phyloP scores from a whole-genome alignment of 2,329 filamentous ascomycete genomes.

The Cladosporium halotolerans region DNA sequence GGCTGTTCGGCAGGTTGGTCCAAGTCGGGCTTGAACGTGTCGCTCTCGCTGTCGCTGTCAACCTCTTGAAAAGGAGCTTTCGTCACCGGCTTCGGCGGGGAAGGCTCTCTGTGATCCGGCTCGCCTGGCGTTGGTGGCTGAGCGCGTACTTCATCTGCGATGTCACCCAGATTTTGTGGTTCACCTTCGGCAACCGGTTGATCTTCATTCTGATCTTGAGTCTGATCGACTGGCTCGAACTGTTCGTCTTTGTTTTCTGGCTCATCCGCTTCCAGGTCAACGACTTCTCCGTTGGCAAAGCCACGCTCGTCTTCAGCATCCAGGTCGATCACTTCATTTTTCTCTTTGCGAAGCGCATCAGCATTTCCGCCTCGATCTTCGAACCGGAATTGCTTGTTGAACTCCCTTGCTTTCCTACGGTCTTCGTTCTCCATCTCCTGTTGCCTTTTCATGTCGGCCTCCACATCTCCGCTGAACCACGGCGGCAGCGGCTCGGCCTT shows the following conservation, averaged over 20 bases:
- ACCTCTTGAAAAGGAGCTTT: slow-evolving; percentile 13
- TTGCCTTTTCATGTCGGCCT: slow-evolving; percentile 52
- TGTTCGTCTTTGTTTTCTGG: slow-evolving; percentile 26
- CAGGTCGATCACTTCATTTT: slow-evolving; percentile 42
- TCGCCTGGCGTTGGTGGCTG: slow-evolving; percentile 32
- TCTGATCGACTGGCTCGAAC: slow-evolving; percentile 1
- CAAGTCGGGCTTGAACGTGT: slow-evolving; percentile 7
- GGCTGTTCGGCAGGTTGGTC: background rate
- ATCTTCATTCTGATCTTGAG: slow-evolving; percentile 18
- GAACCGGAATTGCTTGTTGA: slow-evolving; percentile 55
- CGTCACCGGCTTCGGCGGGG: slow-evolving; percentile 6
- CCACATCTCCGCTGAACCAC: slow-evolving; percentile 60
- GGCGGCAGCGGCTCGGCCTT: slow-evolving; percentile 62
- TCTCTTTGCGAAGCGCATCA: slow-evolving; percentile 50
- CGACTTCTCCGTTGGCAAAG: slow-evolving; percentile 34
- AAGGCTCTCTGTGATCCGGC: slow-evolving; percentile 11
- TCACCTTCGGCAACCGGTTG: background rate
- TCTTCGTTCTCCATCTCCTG: slow-evolving; percentile 34
- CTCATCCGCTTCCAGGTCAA: slow-evolving; percentile 28
- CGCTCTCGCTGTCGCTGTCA: slow-evolving; percentile 15
- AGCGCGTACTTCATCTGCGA: slow-evolving; percentile 38
- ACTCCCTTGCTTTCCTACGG: slow-evolving; percentile 53
- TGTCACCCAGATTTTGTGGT: slow-evolving; percentile 33
- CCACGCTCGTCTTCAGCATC: slow-evolving; percentile 35
- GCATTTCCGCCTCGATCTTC: slow-evolving; percentile 43